Base-by-base conservation (phyloP, 257 asterid genomes). In the Fraxinus anomala region DNA sequence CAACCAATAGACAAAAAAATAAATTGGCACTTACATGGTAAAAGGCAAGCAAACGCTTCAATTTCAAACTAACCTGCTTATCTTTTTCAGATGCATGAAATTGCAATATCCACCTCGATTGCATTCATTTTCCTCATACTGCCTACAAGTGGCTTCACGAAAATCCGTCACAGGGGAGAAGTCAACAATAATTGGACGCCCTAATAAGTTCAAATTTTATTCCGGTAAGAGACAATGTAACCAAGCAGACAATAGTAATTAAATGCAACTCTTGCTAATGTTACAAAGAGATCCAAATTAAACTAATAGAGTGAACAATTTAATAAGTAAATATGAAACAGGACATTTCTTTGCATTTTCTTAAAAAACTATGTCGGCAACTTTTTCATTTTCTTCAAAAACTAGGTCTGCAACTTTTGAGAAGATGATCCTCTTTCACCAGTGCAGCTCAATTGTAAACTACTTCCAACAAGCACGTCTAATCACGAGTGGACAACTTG, bases 91-190 rank as follows among this genome's bases (percentile, higher is more conserved):
- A 91, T 92, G 96, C 96, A 92, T 92, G 89, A 92, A 92, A 79
- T 92, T 92, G 87, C 97, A 92, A 79, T 91, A 92, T 81, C 97
- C 97, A 76, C 96, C 97, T 83, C 97, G 87, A 79, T 89, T 91
- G 87, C 97, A 91, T 51, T 88, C 97, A 79, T 92, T 90, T 86
- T 92, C 97, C 85, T 92, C 97, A 23, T 92, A 92, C 78, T 92
- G 96, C 82, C 97, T 85, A 84, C 96, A 89, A 6, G 97, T 91
- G 34, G 97, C 97, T 80, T 92, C 97, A 36, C 97, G 95, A 73
- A 92, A 92, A 76, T 92, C 97, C 77, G 96, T 92, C 85, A 92
- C 96, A 4, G 97, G 97, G 40, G 97, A 92, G 90, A 87, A 92
- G 79, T 92, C 97, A 19, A 87, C 95, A 69, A 92, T 91, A 79